Conservation (phyloP, 176 grass and related monocot species). For the Carex myosuroides region DNA sequence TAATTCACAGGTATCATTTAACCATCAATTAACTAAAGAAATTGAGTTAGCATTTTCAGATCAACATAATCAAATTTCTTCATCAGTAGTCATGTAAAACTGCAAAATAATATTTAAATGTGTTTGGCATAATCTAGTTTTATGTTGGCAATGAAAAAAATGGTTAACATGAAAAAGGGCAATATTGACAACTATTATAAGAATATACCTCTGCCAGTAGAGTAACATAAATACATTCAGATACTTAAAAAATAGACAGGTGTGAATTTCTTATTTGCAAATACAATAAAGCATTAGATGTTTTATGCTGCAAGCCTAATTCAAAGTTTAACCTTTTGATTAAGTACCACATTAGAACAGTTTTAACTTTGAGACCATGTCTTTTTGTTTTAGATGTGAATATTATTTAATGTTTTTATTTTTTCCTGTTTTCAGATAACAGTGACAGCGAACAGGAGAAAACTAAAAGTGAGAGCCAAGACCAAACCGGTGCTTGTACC, state of each 20-base stretch:
- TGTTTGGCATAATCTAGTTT: neutral
- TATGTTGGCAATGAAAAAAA: neutral
- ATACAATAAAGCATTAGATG: neutral
- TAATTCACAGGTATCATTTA: neutral
- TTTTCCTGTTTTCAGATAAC: slow-evolving; percentile 9
- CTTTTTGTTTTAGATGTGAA: neutral
- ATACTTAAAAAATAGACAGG: neutral
- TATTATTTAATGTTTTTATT: neutral
- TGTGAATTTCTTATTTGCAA: neutral
- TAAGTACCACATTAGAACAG: neutral
- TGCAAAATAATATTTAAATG: neutral
- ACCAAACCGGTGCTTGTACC: neutral
- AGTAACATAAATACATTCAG: neutral
- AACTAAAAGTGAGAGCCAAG: slow-evolving; percentile 8
- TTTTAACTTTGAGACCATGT: neutral
- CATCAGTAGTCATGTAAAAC: neutral
- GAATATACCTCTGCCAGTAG: neutral
- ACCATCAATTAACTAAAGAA: neutral
- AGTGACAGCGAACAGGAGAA: slow-evolving; percentile 22
- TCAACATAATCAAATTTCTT: neutral
- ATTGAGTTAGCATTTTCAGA: neutral
- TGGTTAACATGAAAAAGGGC: neutral
- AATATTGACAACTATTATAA: neutral
- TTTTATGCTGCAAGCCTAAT: neutral
- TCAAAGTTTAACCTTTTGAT: neutral